Evolutionary conservation across 257 asterid species (phyloP).

Genomic region (Solanum medicagineum): DNA sequence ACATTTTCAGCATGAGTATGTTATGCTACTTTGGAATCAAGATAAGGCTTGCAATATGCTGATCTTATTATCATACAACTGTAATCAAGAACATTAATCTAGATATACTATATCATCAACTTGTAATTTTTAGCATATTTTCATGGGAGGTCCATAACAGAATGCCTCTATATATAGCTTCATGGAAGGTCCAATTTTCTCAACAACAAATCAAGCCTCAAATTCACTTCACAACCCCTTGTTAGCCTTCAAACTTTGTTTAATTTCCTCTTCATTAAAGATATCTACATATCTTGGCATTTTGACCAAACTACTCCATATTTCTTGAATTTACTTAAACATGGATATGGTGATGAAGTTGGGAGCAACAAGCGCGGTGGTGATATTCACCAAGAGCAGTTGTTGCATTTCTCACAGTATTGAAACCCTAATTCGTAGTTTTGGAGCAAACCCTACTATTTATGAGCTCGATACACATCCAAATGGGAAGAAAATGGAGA

Average conservation of each 20-base stretch:
- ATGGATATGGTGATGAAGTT: not conserved
- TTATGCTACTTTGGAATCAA: not conserved
- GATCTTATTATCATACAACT: not conserved
- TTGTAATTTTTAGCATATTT: not conserved
- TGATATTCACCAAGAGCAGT: not conserved
- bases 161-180: not conserved
- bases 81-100: not conserved
- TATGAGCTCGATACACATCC: not conserved
- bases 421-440: not conserved
- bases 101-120: not conserved
- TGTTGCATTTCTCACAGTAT: not conserved
- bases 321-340: not conserved
- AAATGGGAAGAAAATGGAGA: not conserved
- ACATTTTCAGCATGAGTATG: not conserved
- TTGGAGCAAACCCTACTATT: not conserved
- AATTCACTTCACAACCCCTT: not conserved
- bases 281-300: not conserved
- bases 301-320: not conserved
- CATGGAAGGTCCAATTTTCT: not conserved
- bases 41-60: not conserved
- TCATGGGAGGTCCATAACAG: too few species aligned
- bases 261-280: not conserved
- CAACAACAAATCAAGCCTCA: not conserved
- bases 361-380: not conserved
- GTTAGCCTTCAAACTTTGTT: not conserved